Evolutionary conservation across 2,329 filamentous ascomycete species (phyloP), one percentile per base, ranked within the genome.

Genomic region (Cladosporium sp.): DNA sequence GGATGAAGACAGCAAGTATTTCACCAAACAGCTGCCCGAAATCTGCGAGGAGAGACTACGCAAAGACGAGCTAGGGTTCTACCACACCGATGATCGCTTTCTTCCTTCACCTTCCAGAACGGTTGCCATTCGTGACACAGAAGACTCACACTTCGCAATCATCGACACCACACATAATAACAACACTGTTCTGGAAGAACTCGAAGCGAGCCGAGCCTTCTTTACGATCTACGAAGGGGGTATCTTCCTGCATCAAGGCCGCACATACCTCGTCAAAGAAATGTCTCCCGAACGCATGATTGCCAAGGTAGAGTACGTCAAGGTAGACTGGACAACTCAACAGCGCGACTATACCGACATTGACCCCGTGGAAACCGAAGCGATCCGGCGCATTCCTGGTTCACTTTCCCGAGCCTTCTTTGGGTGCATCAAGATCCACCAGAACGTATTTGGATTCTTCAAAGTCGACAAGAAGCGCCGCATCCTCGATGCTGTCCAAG

Each of bases 151-250:
- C 63, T 96, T 96, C 65, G 92, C 93, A 19, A 87, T 98, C 43
- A 81, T 98, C 46, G 89, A 98, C 70, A 85, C 85, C 12, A 93
- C 88, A 0, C 81, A 93, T 57, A 84, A 84, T 20, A 81, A 82
- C 49, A 97, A 97, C 63, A 73, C 84, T 0, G 86, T 98, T 0
- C 78, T 98, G 1, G 93, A 98, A 72, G 91, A 97, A 69, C 78
- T 98, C n/a, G 93, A 97, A 69, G 88, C 90, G 1, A 93, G 87
- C 1, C 83, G 93, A n/a, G 92, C 92, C 1, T 92, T 89, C 58
- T 97, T 95, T 69, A 95, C 90, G 1, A 80, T 98, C 53, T 98
- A 98, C 67, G 92, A 97, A 66, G 93, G 93, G 11, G 93, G 89
- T 38, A 96, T 98, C 55, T 98, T 95, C 71, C 76, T 98, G 4